phyloP scores from a whole-genome alignment of 352 stramenopile genomes.

The Phytopythium ostracodes region DNA sequence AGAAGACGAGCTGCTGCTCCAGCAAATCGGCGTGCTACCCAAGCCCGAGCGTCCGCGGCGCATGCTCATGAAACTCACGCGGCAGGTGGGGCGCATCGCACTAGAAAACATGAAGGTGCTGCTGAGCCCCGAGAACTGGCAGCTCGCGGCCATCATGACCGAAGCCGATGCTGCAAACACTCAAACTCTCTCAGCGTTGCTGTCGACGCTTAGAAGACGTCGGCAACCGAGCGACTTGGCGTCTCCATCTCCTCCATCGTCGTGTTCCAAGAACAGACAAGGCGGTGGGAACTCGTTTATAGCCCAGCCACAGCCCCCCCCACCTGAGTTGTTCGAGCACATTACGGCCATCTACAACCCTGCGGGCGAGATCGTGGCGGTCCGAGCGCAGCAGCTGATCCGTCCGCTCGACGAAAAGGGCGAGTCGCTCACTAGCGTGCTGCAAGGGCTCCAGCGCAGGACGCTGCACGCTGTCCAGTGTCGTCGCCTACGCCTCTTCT shows the following conservation, averaged over 20 bases:
- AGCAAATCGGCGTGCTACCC: constrained; percentile 33
- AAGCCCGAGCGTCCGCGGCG: constrained; percentile 36
- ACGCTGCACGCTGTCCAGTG: constrained; percentile 30
- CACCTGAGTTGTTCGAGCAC: constrained; percentile 38
- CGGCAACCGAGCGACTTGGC: not conserved
- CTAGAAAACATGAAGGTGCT: constrained; percentile 57
- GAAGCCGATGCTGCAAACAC: constrained; percentile 8
- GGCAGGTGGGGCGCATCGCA: constrained; percentile 33
- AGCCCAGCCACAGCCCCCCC: not conserved
- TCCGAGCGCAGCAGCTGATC: constrained; percentile 49
- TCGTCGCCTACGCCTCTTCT: constrained; percentile 52
- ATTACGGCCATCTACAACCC: constrained; percentile 45
- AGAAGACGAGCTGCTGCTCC: constrained; percentile 32
- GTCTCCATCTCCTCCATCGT: not conserved
- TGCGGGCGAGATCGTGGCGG: constrained; percentile 44
- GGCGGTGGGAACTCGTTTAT: not conserved
- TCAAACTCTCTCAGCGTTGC: constrained; percentile 10
- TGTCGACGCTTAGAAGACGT: constrained; percentile 6
- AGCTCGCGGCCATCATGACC: constrained; percentile 36
- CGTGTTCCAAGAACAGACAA: not conserved
- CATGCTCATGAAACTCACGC: constrained; percentile 49
- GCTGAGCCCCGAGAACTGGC: constrained; percentile 42
- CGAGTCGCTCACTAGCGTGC: constrained; percentile 25
- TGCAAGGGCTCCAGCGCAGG: constrained; percentile 25
- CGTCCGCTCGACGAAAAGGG: constrained; percentile 30